These are phyloP conservation scores for Globisporangium lucens DNA, from an alignment of 352 stramenopile genomes.

Conservation along the genomic window DNA sequence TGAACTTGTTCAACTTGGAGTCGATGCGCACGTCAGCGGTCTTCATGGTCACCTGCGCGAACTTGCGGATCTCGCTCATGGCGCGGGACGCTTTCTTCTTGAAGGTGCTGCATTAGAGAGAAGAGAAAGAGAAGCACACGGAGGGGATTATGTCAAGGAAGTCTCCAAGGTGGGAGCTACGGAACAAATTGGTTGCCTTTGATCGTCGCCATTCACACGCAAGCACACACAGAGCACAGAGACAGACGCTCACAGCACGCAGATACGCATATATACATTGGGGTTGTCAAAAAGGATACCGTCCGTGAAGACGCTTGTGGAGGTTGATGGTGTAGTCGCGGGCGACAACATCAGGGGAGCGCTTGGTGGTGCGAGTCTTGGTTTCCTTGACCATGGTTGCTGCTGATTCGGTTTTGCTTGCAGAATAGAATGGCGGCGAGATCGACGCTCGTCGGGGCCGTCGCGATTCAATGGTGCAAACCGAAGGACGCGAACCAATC, in stretches of 20 bases:
- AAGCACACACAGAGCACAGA: not conserved
- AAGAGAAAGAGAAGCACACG: constrained; percentile 16
- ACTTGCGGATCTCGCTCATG: constrained; percentile 98
- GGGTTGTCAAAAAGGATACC: constrained; percentile 77
- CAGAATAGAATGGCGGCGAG: constrained; percentile 8
- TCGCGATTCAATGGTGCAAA: constrained; percentile 13
- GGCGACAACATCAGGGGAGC: constrained; percentile 92
- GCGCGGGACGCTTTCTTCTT: constrained; percentile 98
- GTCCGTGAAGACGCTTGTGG: constrained; percentile 95
- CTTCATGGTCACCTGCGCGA: constrained; percentile 96
- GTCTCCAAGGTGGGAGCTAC: constrained; percentile 88
- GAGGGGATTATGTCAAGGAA: constrained; percentile 64
- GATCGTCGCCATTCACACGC: constrained; percentile 12
- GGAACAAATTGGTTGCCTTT: constrained; percentile 24
- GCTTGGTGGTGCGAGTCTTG: constrained; percentile 85
- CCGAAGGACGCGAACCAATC: constrained; percentile 14
- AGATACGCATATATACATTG: not conserved
- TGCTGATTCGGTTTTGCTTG: constrained; percentile 41
- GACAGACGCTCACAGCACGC: constrained; percentile 3
- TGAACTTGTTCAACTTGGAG: constrained; percentile 96
- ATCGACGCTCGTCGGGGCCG: constrained; percentile 20
- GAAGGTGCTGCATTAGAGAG: constrained; percentile 77
- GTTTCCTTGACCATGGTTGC: constrained; percentile 85
- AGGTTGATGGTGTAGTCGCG: constrained; percentile 99
- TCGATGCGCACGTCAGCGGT: constrained; percentile 97